Percentiles rank a stretch among this genome's conserved stretches.
Evolutionary conservation across 2,329 filamentous ascomycete genomes (phyloP).

Genomic region (Cladosporium phlei): DNA sequence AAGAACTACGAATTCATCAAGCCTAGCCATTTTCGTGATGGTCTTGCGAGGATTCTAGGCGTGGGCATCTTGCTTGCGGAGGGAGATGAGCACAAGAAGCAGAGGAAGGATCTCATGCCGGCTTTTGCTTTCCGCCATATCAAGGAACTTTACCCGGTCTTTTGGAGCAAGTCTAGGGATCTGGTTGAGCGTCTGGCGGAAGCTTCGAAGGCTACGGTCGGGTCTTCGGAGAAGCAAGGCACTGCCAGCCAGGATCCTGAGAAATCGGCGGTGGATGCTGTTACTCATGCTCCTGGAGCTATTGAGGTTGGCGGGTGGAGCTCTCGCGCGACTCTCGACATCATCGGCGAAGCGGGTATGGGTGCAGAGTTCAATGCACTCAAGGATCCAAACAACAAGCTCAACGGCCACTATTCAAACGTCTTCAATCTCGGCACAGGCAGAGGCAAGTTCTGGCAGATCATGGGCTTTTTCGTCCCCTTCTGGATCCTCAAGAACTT

Average conservation of each 20-base stretch:
- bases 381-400: constrained; percentile 46
- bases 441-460: constrained; percentile 49
- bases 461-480: constrained; percentile 48
- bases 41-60: constrained; percentile 62
- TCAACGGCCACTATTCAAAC: constrained; percentile 48
- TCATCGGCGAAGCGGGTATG: constrained; percentile 55
- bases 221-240: constrained; percentile 4
- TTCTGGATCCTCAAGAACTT: constrained; percentile 56
- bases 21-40: constrained; percentile 42
- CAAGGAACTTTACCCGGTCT: constrained; percentile 46
- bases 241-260: constrained; percentile 49
- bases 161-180: constrained; percentile 47
- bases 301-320: constrained; percentile 45
- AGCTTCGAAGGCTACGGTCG: constrained; percentile 28
- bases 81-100: constrained; percentile 79
- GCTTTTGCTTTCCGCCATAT: constrained; percentile 48
- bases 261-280: constrained; percentile 83
- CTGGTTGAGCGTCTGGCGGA: constrained; percentile 31
- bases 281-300: constrained; percentile 30
- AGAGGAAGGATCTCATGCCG: constrained; percentile 45
- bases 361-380: constrained; percentile 53
- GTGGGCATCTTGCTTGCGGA: constrained; percentile 74
- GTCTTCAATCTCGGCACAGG: constrained; percentile 48
- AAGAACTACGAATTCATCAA: constrained; percentile 42
- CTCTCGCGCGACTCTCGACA: constrained; percentile 52